phyloP scores from a whole-genome alignment of 139 green algal genomes.

The Micractinium sp. region DNA sequence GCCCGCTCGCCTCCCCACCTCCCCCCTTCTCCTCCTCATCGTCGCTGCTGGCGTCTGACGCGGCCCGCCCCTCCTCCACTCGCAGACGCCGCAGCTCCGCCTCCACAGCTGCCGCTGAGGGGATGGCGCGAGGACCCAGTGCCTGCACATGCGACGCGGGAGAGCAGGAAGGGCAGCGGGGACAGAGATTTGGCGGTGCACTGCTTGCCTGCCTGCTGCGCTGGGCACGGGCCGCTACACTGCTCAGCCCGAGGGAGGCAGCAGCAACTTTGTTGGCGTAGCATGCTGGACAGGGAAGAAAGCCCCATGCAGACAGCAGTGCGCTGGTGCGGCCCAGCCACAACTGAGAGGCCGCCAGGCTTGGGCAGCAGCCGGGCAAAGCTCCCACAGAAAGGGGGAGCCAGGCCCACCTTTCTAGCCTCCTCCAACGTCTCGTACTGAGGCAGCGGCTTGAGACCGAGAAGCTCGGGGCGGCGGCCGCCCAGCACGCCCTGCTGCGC shows the following conservation, averaged over 20 bases:
- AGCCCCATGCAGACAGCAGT: too few relatives aligned
- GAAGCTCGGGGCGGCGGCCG: conserved; percentile 43
- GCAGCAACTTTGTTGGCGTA: too few relatives aligned
- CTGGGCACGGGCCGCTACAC: too few relatives aligned
- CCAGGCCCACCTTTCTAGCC: conserved; percentile 49
- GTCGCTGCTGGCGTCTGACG: conserved; percentile 9
- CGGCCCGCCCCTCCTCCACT: conserved; percentile 42
- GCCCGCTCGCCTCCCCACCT: background rate
- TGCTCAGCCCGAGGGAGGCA: too few relatives aligned
- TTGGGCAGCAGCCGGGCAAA: too few relatives aligned
- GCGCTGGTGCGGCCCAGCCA: too few relatives aligned
- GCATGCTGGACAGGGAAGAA: too few relatives aligned
- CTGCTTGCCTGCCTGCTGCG: background rate
- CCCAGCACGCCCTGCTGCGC: background rate
- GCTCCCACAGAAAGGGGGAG: background rate
- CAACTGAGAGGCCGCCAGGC: too few relatives aligned
- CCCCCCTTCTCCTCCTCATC: conserved; percentile 34
- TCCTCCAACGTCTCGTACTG: conserved; percentile 58
- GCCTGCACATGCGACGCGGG: conserved; percentile 25
- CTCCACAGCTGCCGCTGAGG: conserved; percentile 38
- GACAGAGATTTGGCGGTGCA: background rate
- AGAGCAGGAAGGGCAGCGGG: background rate
- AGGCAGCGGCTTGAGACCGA: conserved; percentile 50
- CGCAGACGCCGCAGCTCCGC: conserved; percentile 41
- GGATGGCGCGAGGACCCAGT: conserved; percentile 49